Conservation (phyloP, 768 basidiomycete genomes). For the Leucocoprinus leucothites region DNA sequence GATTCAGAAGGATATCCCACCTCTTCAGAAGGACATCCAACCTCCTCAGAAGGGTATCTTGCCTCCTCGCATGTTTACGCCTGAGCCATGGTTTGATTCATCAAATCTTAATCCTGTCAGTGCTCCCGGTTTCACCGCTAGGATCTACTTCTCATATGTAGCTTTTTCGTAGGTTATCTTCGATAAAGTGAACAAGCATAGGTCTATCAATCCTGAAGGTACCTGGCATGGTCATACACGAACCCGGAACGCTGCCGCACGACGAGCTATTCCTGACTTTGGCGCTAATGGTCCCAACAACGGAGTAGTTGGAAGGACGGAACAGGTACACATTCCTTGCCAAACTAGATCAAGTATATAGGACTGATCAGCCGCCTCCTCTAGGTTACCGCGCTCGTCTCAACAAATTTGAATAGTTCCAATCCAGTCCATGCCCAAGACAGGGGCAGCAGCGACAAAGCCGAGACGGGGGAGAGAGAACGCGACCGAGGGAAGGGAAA, state of each 20-base stretch:
- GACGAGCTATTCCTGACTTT: neutral
- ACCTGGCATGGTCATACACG: constrained; percentile 9
- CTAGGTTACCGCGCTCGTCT: too few relatives aligned
- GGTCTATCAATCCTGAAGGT: constrained; percentile 5
- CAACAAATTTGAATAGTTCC: too few relatives aligned
- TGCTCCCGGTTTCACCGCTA: neutral
- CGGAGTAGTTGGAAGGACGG: neutral
- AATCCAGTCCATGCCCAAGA: too few relatives aligned
- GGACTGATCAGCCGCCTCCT: too few relatives aligned
- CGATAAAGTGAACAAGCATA: neutral
- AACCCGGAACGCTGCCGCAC: neutral
- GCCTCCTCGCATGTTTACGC: neutral
- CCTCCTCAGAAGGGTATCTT: too few relatives aligned
- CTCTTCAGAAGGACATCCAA: too few relatives aligned
- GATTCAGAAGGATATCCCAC: too few relatives aligned
- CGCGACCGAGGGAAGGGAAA: neutral
- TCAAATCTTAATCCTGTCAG: constrained; percentile 6
- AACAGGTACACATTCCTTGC: neutral
- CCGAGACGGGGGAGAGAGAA: neutral
- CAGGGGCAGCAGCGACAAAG: neutral
- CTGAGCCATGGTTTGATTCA: constrained; percentile 1
- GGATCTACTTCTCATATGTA: neutral
- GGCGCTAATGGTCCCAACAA: neutral
- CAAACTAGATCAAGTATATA: too few relatives aligned
- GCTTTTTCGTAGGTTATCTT: neutral